These are phyloP conservation scores for Lachnellula willkommii DNA, from an alignment of 2,329 filamentous ascomycete genomes.

Conservation along the genomic window DNA sequence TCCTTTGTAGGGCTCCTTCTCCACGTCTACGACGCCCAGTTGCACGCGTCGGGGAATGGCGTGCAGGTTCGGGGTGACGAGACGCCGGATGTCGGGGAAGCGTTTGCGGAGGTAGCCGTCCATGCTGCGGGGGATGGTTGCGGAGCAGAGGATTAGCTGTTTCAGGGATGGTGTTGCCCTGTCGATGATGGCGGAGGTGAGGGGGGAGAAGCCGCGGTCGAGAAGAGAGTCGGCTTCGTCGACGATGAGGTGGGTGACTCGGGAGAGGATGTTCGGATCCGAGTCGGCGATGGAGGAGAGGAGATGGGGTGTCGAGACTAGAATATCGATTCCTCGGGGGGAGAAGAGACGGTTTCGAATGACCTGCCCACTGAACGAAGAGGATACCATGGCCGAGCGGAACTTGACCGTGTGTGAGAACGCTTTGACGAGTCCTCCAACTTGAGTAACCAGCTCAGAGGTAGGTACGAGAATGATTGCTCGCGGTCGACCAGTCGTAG, in stretches of 20 bases:
- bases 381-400: constrained; percentile 75
- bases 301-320: constrained; percentile 85
- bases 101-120: constrained; percentile 77
- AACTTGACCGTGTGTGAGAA: constrained; percentile 84
- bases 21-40: constrained; percentile 85
- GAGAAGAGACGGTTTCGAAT: constrained; percentile 84
- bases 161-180: constrained; percentile 73
- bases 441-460: constrained; percentile 84
- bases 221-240: constrained; percentile 96
- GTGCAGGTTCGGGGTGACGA: constrained; percentile 93
- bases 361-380: constrained; percentile 66
- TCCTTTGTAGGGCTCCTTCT: constrained; percentile 86
- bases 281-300: constrained; percentile 81
- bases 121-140: constrained; percentile 86
- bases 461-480: constrained; percentile 87
- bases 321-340: constrained; percentile 72
- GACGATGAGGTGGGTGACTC: constrained; percentile 80
- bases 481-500: constrained; percentile 71
- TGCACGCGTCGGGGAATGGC: constrained; percentile 93
- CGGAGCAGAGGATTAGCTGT: constrained; percentile 88
- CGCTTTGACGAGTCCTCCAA: constrained; percentile 72
- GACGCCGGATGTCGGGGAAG: constrained; percentile 76
- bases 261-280: constrained; percentile 88
- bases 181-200: constrained; percentile 78
- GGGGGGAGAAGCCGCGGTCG: constrained; percentile 84